Percentiles rank a stretch among this genome's conserved stretches.
Conservation (phyloP, 768 basidiomycete species). For the Agaricus sinodeliciosus region DNA sequence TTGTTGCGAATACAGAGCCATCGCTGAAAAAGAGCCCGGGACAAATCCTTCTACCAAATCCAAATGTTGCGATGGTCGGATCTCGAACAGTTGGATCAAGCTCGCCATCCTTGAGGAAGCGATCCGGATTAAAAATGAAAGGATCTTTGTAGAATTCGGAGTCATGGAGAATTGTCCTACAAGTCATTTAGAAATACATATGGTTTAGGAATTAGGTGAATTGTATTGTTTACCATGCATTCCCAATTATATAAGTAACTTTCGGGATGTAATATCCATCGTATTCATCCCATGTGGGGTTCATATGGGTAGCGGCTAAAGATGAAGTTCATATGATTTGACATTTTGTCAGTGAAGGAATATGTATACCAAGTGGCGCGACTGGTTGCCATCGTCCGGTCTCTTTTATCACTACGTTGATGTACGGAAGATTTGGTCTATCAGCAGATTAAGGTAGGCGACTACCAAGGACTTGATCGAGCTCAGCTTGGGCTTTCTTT, state of each 20-base stretch:
- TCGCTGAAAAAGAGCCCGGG: constrained; percentile 20
- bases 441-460: constrained; percentile 26
- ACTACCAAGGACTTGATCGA: constrained; percentile 13
- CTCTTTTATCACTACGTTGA: constrained; percentile 30
- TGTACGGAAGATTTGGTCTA: constrained; percentile 23
- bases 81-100: constrained; percentile 18
- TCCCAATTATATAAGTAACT: background rate
- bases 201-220: no score
- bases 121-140: constrained; percentile 23
- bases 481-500: constrained; percentile 11
- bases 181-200: background rate
- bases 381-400: constrained; percentile 26
- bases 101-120: constrained; percentile 20
- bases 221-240: background rate
- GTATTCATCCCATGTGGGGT: background rate
- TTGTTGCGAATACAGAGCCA: constrained; percentile 16
- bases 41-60: constrained; percentile 25
- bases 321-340: background rate
- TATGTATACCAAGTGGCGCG: constrained; percentile 17
- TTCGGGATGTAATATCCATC: constrained; percentile 1
- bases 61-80: constrained; percentile 23
- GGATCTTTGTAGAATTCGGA: constrained; percentile 15
- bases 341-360: background rate
- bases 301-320: background rate
- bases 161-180: constrained; percentile 18